These are phyloP conservation scores for Aspergillus ruber DNA, from an alignment of 2,329 filamentous ascomycete species.

Conservation along the genomic window DNA sequence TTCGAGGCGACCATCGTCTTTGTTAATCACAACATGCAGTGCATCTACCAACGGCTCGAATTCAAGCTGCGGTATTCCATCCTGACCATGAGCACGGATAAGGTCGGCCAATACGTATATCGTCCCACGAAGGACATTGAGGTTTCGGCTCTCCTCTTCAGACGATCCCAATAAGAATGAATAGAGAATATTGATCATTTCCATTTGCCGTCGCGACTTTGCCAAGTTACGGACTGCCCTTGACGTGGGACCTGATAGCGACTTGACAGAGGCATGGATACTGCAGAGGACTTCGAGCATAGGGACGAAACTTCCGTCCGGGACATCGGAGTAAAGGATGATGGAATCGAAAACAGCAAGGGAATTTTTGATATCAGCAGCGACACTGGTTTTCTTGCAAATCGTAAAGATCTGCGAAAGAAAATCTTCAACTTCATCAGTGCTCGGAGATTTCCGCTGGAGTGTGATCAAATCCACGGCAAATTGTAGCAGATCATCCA, in stretches of 20 bases:
- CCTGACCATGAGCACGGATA: constrained; percentile 33
- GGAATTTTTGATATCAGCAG: constrained; percentile 37
- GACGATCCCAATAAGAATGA: constrained; percentile 30
- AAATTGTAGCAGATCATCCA: constrained; percentile 37
- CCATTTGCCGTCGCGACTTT: constrained; percentile 31
- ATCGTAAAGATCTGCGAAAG: constrained; percentile 33
- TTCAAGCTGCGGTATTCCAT: constrained; percentile 31
- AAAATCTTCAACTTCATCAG: constrained; percentile 31
- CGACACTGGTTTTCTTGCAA: constrained; percentile 36
- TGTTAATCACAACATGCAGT: constrained; percentile 26
- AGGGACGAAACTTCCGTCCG: constrained; percentile 30
- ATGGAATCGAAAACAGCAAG: constrained; percentile 37
- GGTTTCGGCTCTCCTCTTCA: constrained; percentile 29
- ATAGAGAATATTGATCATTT: constrained; percentile 34
- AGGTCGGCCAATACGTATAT: constrained; percentile 37
- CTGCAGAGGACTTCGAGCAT: constrained; percentile 39
- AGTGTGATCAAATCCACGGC: constrained; percentile 37
- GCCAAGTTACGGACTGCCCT: constrained; percentile 37
- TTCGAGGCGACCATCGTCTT: constrained; percentile 33
- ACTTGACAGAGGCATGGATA: constrained; percentile 39
- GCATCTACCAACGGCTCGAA: constrained; percentile 33
- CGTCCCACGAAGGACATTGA: constrained; percentile 35
- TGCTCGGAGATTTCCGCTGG: constrained; percentile 31
- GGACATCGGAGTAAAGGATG: constrained; percentile 35
- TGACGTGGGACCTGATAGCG: constrained; percentile 37